Evolutionary conservation across 176 grass and related monocot genomes (phyloP).

Genomic region (Triticum turgidum): DNA sequence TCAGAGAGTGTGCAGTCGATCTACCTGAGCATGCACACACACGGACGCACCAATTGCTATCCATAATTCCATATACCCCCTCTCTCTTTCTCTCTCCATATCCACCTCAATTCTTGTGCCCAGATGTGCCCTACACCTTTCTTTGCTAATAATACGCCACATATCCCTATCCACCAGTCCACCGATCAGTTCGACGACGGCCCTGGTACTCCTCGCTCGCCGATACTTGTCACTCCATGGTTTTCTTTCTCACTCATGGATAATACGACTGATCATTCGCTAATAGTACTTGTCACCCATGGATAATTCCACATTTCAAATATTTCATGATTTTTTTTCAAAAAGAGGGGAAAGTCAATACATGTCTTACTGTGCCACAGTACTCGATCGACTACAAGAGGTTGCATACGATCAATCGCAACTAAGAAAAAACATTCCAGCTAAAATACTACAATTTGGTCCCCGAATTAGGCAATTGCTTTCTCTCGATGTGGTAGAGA

Average conservation of each 20-base stretch:
- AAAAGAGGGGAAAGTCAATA: too few species aligned
- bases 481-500: background rate
- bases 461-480: background rate
- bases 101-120: slow-evolving; percentile 48
- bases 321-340: too few species aligned
- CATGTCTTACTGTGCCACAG: background rate
- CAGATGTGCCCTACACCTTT: slow-evolving; percentile 29
- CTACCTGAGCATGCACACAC: slow-evolving; percentile 3
- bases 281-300: background rate
- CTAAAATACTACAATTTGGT: background rate
- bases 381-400: background rate
- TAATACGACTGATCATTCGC: background rate
- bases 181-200: background rate
- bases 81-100: slow-evolving; percentile 35
- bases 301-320: background rate
- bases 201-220: background rate
- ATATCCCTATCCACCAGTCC: slow-evolving; percentile 14
- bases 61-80: background rate
- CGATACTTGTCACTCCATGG: background rate
- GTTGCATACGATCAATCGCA: background rate
- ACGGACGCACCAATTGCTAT: slow-evolving; percentile 26
- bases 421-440: background rate
- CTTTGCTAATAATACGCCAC: slow-evolving; percentile 29
- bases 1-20: slow-evolving; percentile 32
- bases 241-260: background rate